Percentiles rank a stretch among this genome's conserved stretches.
phyloP scores from a whole-genome alignment of 345 rosid genomes.

The Hibiscus tridactylites region DNA sequence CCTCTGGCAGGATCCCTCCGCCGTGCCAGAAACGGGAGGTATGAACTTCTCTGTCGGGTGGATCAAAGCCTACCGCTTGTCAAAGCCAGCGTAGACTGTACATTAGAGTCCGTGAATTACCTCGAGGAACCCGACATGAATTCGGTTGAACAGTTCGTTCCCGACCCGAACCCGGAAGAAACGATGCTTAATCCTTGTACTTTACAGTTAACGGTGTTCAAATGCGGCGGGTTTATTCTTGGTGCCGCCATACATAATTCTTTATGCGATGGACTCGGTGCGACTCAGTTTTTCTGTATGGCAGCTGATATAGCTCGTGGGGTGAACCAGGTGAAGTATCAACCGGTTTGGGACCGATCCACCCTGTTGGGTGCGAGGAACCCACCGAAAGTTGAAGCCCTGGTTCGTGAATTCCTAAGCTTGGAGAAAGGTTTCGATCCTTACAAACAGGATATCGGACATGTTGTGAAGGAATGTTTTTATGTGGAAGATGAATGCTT shows the following conservation, averaged over 20 bases:
- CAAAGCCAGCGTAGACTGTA: slow-evolving; percentile 46
- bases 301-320: slow-evolving; percentile 75
- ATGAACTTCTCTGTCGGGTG: slow-evolving; percentile 30
- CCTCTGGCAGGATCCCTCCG: slow-evolving; percentile 54
- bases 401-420: slow-evolving; percentile 40
- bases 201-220: slow-evolving; percentile 64
- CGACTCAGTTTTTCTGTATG: slow-evolving; percentile 62
- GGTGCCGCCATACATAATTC: slow-evolving; percentile 69
- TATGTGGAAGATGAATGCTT: slow-evolving; percentile 57
- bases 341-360: slow-evolving; percentile 65
- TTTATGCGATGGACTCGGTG: slow-evolving; percentile 74
- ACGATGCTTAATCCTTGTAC: slow-evolving; percentile 48
- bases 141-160: slow-evolving; percentile 48
- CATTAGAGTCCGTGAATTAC: slow-evolving; percentile 42
- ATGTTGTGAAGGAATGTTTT: slow-evolving; percentile 43
- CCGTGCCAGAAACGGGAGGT: slow-evolving; percentile 23
- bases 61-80: slow-evolving; percentile 54
- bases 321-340: slow-evolving; percentile 25
- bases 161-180: slow-evolving; percentile 45
- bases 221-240: slow-evolving; percentile 65
- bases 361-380: slow-evolving; percentile 56
- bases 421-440: slow-evolving; percentile 38
- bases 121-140: slow-evolving; percentile 51
- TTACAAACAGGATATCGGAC: slow-evolving; percentile 28
- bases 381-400: slow-evolving; percentile 46